Evolutionary conservation across 805 yeast species (phyloP).

Genomic region (Dipodascopsis uninucleata): DNA sequence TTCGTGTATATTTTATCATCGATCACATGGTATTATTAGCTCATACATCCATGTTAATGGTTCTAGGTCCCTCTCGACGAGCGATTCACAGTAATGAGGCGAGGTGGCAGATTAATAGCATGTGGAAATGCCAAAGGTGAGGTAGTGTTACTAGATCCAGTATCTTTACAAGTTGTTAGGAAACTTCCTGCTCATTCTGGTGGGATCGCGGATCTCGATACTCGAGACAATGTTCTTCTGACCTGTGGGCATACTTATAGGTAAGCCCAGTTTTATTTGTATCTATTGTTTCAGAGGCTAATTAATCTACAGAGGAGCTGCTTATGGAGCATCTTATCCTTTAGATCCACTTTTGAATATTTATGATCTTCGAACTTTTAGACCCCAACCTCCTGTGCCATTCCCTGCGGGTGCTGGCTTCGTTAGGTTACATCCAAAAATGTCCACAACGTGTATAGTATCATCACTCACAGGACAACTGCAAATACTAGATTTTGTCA

Average conservation of each 20-base stretch:
- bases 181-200: conserved; percentile 39
- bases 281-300: conserved; percentile 1
- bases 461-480: conserved; percentile 77
- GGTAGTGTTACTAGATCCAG: conserved; percentile 39
- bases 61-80: conserved; percentile 16
- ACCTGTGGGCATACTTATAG: conserved; percentile 73
- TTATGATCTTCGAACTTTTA: conserved; percentile 71
- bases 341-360: conserved; percentile 81
- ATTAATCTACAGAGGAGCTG: conserved; percentile 1
- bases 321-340: conserved; percentile 36
- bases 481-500: conserved; percentile 77
- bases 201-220: conserved; percentile 39
- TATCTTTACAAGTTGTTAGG: conserved; percentile 34
- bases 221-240: conserved; percentile 45
- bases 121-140: conserved; percentile 37
- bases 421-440: conserved; percentile 79
- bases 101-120: conserved; percentile 35
- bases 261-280: no score
- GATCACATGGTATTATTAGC: conserved; percentile 4
- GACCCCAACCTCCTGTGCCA: conserved; percentile 72
- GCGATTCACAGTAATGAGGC: conserved; percentile 33
- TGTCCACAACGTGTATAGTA: conserved; percentile 71
- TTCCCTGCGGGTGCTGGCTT: conserved; percentile 87
- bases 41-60: conserved; percentile 7
- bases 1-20: conserved; percentile 26